These are phyloP conservation scores for Carallia brachiata DNA, from an alignment of 345 rosid genomes.

Conservation along the genomic window DNA sequence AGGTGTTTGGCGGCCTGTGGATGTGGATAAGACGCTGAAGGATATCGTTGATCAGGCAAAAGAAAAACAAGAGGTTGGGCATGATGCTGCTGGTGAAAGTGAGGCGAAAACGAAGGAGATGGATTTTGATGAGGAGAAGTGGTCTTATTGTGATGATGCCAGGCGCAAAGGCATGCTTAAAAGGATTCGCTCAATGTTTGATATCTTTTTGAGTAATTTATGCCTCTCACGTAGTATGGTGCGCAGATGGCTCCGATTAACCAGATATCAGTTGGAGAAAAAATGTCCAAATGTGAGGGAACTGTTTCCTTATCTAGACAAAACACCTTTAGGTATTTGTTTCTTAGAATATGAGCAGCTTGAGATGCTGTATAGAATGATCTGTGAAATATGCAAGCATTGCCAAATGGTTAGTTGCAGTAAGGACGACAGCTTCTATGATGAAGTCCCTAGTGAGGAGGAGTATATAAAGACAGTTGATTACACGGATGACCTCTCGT, in stretches of 20 bases:
- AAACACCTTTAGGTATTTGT: slow-evolving; percentile 4
- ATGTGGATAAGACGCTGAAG: not conserved
- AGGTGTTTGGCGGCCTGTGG: not conserved
- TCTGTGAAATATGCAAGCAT: not conserved
- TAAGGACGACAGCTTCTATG: not conserved
- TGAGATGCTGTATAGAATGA: not conserved
- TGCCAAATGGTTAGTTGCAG: not conserved
- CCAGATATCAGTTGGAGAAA: not conserved
- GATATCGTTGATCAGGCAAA: not conserved
- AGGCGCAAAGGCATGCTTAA: not conserved
- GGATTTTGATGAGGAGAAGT: not conserved
- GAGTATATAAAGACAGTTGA: not conserved
- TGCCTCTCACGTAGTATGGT: not conserved
- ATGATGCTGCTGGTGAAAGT: not conserved
- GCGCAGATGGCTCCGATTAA: not conserved
- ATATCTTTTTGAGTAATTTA: not conserved
- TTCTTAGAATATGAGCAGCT: slow-evolving; percentile 3
- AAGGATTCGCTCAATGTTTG: not conserved
- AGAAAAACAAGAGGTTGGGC: not conserved
- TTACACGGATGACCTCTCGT: not conserved
- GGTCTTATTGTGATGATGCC: slow-evolving; percentile 3
- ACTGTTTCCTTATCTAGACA: not conserved
- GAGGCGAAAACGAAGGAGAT: too few relatives aligned
- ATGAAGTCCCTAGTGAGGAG: not conserved
- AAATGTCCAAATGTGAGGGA: not conserved